These are phyloP conservation scores for Penicillium oxalicum DNA, from an alignment of 2,329 filamentous ascomycete genomes.

Conservation along the genomic window DNA sequence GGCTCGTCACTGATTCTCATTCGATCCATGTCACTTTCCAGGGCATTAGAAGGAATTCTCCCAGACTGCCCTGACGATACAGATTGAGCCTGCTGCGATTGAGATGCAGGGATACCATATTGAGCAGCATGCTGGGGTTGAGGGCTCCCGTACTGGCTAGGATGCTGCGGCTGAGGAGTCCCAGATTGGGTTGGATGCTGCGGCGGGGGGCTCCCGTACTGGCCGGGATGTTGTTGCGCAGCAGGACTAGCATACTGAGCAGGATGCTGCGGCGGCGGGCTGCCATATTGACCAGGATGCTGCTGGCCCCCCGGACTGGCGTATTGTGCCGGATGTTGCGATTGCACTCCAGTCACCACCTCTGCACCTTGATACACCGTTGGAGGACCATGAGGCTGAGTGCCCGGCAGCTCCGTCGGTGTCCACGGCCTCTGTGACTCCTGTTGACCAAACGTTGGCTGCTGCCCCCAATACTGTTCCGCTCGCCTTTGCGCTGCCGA, in stretches of 20 bases:
- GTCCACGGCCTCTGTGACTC: constrained; percentile 71
- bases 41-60: constrained; percentile 57
- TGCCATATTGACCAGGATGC: constrained; percentile 15
- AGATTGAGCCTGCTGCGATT: constrained; percentile 20
- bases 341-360: constrained; percentile 50
- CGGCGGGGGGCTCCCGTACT: constrained; percentile 21
- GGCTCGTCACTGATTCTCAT: constrained; percentile 76
- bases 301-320: constrained; percentile 7
- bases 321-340: not conserved
- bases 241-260: not conserved
- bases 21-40: constrained; percentile 80
- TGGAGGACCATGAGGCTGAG: constrained; percentile 80
- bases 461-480: constrained; percentile 65
- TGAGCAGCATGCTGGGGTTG: not conserved
- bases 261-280: constrained; percentile 15
- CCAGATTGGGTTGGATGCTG: constrained; percentile 13
- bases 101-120: constrained; percentile 28
- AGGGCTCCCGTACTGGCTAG: constrained; percentile 10
- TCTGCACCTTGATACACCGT: constrained; percentile 84
- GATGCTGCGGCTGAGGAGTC: constrained; percentile 32
- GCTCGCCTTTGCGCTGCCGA: constrained; percentile 74
- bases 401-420: constrained; percentile 82
- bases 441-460: constrained; percentile 27
- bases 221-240: constrained; percentile 15
- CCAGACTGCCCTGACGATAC: constrained; percentile 18